Evolutionary conservation across 1,284 basidiomycete genomes (phyloP).

Genomic region (Apiotrichum montevideense): DNA sequence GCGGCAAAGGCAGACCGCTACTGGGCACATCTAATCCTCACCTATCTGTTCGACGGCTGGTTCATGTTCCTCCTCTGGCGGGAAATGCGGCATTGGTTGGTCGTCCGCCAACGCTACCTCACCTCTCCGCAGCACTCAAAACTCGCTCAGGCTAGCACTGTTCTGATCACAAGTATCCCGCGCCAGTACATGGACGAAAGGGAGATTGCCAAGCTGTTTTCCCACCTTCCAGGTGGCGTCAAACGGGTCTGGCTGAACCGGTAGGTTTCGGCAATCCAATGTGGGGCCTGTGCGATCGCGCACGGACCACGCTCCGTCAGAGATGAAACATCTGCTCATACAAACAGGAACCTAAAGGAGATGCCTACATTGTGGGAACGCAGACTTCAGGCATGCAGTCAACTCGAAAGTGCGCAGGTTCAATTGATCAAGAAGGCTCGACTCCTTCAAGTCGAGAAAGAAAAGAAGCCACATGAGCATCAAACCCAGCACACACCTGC

Average conservation of each 20-base stretch:
- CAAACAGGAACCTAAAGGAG: slow-evolving; percentile 50
- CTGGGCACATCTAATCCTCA: slow-evolving; percentile 49
- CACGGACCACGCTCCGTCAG: too few relatives aligned
- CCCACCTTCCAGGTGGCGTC: slow-evolving; percentile 69
- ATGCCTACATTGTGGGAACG: slow-evolving; percentile 61
- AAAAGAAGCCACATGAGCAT: not conserved
- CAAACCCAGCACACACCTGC: not conserved
- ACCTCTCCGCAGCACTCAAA: slow-evolving; percentile 58
- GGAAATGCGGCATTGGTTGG: slow-evolving; percentile 61
- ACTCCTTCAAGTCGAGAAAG: slow-evolving; percentile 10
- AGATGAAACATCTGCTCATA: too few relatives aligned
- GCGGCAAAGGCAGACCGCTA: slow-evolving; percentile 34
- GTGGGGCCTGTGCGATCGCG: too few relatives aligned
- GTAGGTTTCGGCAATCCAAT: not conserved
- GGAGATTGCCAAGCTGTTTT: slow-evolving; percentile 59
- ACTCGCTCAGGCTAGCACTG: slow-evolving; percentile 66
- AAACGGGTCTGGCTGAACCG: slow-evolving; percentile 67
- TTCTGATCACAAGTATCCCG: slow-evolving; percentile 69
- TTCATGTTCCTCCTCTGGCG: slow-evolving; percentile 62
- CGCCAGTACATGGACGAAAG: slow-evolving; percentile 57
- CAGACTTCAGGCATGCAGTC: slow-evolving; percentile 55
- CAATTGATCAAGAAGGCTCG: slow-evolving; percentile 53
- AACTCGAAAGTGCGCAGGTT: slow-evolving; percentile 61
- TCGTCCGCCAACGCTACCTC: slow-evolving; percentile 64
- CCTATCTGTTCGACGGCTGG: slow-evolving; percentile 53